Percentiles rank a stretch among this genome's conserved stretches.
Conservation (phyloP, 495 filamentous ascomycete genomes). For the Pseudevernia furfuracea region DNA sequence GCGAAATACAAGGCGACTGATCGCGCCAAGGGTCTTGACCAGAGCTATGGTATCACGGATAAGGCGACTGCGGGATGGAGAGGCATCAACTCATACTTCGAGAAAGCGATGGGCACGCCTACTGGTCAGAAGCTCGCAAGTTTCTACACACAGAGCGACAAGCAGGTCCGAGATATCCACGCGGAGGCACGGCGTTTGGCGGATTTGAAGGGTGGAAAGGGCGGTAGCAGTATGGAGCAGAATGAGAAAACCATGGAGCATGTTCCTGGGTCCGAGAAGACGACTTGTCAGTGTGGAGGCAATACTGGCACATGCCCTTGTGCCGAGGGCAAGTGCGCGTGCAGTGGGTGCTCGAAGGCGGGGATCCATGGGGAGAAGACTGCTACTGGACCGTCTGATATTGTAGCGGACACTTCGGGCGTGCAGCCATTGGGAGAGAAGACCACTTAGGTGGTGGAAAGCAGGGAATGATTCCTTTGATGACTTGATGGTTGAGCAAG, state of each 20-base stretch:
- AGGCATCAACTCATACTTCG: slow-evolving; percentile 75
- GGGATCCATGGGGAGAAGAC: slow-evolving; percentile 23
- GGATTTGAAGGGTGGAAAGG: slow-evolving; percentile 70
- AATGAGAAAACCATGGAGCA: slow-evolving; percentile 25
- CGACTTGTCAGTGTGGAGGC: slow-evolving; percentile 27
- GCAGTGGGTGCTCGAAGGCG: slow-evolving; percentile 24
- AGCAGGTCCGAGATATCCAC: slow-evolving; percentile 89
- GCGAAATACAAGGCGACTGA: slow-evolving; percentile 71
- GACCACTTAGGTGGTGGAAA: slow-evolving; percentile 9
- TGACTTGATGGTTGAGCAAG: slow-evolving; percentile 3
- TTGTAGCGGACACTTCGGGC: slow-evolving; percentile 20
- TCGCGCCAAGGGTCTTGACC: slow-evolving; percentile 65
- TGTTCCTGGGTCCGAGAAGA: slow-evolving; percentile 27
- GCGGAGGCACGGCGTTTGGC: slow-evolving; percentile 79
- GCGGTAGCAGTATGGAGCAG: slow-evolving; percentile 35
- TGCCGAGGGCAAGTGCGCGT: slow-evolving; percentile 27
- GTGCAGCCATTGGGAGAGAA: slow-evolving; percentile 27
- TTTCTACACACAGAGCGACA: slow-evolving; percentile 74
- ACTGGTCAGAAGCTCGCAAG: slow-evolving; percentile 75
- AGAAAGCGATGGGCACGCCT: slow-evolving; percentile 78
- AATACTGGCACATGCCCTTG: slow-evolving; percentile 26
- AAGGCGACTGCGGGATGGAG: slow-evolving; percentile 57
- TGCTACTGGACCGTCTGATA: slow-evolving; percentile 27
- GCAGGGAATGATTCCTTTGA: neutral
- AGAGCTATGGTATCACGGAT: slow-evolving; percentile 63